These are phyloP conservation scores for Cystobasidiopsis lactophilus DNA, from an alignment of 768 basidiomycete species.

Conservation along the genomic window DNA sequence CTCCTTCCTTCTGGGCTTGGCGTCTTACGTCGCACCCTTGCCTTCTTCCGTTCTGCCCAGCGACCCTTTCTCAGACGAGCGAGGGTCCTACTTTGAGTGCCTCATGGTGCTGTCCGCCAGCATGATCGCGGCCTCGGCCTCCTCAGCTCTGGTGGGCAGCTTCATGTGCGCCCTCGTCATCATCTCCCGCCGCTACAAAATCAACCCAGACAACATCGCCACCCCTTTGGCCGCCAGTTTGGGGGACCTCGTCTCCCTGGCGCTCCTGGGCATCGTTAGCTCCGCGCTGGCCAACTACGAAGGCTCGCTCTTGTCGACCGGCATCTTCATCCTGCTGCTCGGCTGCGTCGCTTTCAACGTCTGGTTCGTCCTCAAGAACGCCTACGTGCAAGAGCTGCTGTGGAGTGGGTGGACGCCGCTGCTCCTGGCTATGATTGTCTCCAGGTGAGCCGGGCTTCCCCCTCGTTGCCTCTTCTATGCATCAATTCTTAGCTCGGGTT, in stretches of 20 bases:
- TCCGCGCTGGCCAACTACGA: not conserved
- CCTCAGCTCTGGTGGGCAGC: constrained; percentile 57
- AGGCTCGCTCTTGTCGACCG: constrained; percentile 34
- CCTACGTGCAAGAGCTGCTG: constrained; percentile 46
- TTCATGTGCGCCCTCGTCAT: constrained; percentile 80
- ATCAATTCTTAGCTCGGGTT: constrained; percentile 25
- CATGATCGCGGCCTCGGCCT: constrained; percentile 38
- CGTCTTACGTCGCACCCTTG: constrained; percentile 12
- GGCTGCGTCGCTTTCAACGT: constrained; percentile 35
- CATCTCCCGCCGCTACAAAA: constrained; percentile 45
- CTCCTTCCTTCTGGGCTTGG: constrained; percentile 45
- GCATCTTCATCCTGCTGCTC: constrained; percentile 34
- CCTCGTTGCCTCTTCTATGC: no score
- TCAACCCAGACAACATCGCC: constrained; percentile 90
- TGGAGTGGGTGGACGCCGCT: constrained; percentile 74
- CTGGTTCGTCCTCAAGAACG: constrained; percentile 41
- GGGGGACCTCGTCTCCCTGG: constrained; percentile 76
- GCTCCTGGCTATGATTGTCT: constrained; percentile 59
- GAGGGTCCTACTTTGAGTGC: constrained; percentile 25
- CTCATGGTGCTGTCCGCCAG: constrained; percentile 27
- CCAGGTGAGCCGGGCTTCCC: constrained; percentile 10
- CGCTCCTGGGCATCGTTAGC: constrained; percentile 42
- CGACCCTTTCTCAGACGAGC: not conserved
- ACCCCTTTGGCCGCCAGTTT: constrained; percentile 80
- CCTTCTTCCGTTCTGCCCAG: constrained; percentile 2